Conservation (phyloP, 2,329 filamentous ascomycete genomes). For the Diaporthe capsici region DNA sequence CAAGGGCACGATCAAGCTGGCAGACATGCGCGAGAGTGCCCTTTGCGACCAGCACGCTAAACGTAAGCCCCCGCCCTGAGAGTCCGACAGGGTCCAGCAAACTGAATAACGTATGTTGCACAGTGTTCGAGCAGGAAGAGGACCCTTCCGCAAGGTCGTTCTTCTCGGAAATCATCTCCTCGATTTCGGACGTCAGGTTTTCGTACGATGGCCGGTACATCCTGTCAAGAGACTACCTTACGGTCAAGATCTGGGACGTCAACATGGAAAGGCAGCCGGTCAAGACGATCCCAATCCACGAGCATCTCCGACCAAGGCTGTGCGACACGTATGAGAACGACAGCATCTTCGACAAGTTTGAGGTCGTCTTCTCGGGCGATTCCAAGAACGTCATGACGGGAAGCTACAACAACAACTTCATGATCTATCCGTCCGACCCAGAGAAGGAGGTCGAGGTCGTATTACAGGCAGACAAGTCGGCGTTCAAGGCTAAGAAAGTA, state of each 20-base stretch:
- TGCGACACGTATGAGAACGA: slow-evolving; percentile 99
- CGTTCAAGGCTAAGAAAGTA: slow-evolving; percentile 99
- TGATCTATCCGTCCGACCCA: slow-evolving; percentile 98
- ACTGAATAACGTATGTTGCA: slow-evolving; percentile 12
- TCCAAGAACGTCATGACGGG: slow-evolving; percentile 99
- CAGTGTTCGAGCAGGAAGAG: slow-evolving; percentile 99
- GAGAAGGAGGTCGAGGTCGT: slow-evolving; percentile 98
- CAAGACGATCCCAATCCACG: slow-evolving; percentile 99
- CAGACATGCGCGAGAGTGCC: slow-evolving; percentile 97
- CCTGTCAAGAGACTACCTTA: slow-evolving; percentile 96
- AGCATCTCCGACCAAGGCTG: slow-evolving; percentile 91
- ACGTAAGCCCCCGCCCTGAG: slow-evolving; percentile 67
- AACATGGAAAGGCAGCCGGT: slow-evolving; percentile 98
- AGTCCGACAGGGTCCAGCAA: slow-evolving; percentile 37
- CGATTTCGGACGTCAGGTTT: slow-evolving; percentile 98
- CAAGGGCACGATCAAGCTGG: slow-evolving; percentile 98
- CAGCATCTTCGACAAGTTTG: slow-evolving; percentile 99
- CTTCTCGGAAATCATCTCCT: slow-evolving; percentile 99
- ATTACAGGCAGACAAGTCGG: slow-evolving; percentile 96
- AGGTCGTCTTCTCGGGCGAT: slow-evolving; percentile 98
- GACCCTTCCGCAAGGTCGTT: slow-evolving; percentile 97
- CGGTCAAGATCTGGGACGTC: slow-evolving; percentile 99
- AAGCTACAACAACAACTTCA: slow-evolving; percentile 99
- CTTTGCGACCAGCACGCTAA: slow-evolving; percentile 97
- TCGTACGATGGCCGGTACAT: slow-evolving; percentile 98